Conservation (phyloP, 2,329 filamentous ascomycete genomes). For the Ilyonectria sp. region DNA sequence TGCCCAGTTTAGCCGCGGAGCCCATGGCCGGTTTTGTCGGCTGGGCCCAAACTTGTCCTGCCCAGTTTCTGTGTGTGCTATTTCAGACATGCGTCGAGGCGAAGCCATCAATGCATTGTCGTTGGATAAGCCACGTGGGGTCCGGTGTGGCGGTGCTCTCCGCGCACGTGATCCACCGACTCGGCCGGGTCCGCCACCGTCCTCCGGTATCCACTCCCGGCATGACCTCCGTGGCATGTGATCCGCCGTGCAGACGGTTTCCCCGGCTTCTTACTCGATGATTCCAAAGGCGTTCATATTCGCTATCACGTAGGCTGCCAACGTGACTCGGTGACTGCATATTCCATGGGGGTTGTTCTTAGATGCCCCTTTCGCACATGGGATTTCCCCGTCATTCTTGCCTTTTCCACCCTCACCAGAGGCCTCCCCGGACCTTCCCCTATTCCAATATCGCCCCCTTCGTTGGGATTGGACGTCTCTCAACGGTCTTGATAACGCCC, state of each 20-base stretch:
- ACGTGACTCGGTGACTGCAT: constrained; percentile 21
- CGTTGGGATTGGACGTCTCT: constrained; percentile 9
- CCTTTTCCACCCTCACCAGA: constrained; percentile 18
- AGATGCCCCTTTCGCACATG: neutral
- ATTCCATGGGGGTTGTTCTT: neutral
- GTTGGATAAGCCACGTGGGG: constrained; percentile 43
- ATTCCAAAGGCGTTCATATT: constrained; percentile 14
- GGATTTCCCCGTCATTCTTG: constrained; percentile 6
- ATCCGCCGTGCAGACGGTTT: constrained; percentile 40
- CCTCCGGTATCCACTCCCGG: constrained; percentile 42
- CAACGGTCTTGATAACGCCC: constrained; percentile 4
- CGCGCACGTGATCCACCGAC: constrained; percentile 27
- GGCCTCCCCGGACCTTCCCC: constrained; percentile 17
- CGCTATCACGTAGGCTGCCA: constrained; percentile 6
- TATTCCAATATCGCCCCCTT: constrained; percentile 13
- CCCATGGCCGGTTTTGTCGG: constrained; percentile 5
- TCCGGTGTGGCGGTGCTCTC: constrained; percentile 38
- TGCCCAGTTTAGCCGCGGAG: constrained; percentile 19
- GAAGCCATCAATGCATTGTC: constrained; percentile 32
- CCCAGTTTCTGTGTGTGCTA: constrained; percentile 27
- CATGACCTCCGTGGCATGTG: constrained; percentile 42
- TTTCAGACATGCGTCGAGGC: constrained; percentile 39
- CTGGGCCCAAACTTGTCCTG: constrained; percentile 27
- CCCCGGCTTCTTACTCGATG: constrained; percentile 33
- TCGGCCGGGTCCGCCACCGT: constrained; percentile 45